phyloP scores from a whole-genome alignment of 1,139 yeast genomes.

The Nakaseomyces delphensis region DNA sequence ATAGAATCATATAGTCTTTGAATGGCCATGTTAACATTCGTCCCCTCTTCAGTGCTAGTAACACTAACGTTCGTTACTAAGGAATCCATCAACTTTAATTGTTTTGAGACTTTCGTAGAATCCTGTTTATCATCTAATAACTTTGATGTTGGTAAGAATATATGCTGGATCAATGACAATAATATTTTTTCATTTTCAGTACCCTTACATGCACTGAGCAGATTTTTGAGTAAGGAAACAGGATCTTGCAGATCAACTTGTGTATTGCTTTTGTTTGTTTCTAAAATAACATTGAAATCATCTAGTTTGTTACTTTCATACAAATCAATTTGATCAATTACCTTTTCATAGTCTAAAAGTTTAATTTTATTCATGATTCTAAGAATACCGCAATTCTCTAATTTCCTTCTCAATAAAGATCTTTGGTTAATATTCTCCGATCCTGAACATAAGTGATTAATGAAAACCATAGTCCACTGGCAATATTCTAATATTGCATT shows the following conservation, averaged over 20 bases:
- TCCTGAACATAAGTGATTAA: slow-evolving; percentile 62
- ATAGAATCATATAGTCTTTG: slow-evolving; percentile 70
- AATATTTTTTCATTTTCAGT: slow-evolving; percentile 67
- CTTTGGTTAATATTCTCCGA: slow-evolving; percentile 60
- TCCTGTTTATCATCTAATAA: slow-evolving; percentile 47
- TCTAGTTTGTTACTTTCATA: slow-evolving; percentile 58
- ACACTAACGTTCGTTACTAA: slow-evolving; percentile 72
- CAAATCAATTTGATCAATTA: slow-evolving; percentile 57
- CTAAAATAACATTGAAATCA: slow-evolving; percentile 60
- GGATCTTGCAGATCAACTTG: slow-evolving; percentile 68
- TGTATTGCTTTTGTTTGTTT: slow-evolving; percentile 51
- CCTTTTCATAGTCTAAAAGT: slow-evolving; percentile 51
- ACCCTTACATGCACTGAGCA: slow-evolving; percentile 65
- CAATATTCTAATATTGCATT: slow-evolving; percentile 73
- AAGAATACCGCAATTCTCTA: slow-evolving; percentile 67
- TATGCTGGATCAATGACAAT: slow-evolving; percentile 72
- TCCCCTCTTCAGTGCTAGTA: slow-evolving; percentile 59
- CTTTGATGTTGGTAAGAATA: slow-evolving; percentile 44
- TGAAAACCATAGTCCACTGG: slow-evolving; percentile 64
- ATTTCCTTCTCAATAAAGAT: slow-evolving; percentile 66
- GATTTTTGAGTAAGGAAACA: slow-evolving; percentile 53
- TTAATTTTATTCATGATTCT: slow-evolving; percentile 55
- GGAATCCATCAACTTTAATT: slow-evolving; percentile 74
- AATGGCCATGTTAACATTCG: slow-evolving; percentile 76
- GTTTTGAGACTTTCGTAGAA: slow-evolving; percentile 46